phyloP scores from a whole-genome alignment of 768 basidiomycete genomes.

The Thelephora ganbajun region DNA sequence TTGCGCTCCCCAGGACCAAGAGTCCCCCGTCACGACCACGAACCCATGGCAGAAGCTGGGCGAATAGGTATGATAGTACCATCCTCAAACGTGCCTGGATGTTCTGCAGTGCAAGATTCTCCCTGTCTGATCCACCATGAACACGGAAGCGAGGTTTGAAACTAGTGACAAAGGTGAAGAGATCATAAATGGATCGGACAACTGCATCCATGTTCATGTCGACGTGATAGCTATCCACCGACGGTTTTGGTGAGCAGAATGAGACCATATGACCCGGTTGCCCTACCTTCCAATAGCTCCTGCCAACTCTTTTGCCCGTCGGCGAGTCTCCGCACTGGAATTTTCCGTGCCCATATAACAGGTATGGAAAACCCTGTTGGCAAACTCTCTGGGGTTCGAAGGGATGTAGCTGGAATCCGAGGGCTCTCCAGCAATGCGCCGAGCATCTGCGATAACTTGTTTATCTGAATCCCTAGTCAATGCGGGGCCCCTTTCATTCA shows the following conservation, averaged over 20 bases:
- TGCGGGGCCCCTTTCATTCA: background rate
- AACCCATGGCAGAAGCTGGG: constrained; percentile 88
- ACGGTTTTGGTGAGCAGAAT: background rate
- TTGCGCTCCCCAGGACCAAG: constrained; percentile 93
- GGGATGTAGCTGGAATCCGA: constrained; percentile 76
- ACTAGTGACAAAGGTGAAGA: constrained; percentile 77
- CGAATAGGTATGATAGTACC: constrained; percentile 91
- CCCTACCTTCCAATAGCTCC: constrained; percentile 79
- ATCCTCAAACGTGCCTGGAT: constrained; percentile 93
- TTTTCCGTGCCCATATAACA: constrained; percentile 99
- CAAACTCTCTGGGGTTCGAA: constrained; percentile 77
- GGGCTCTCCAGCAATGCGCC: constrained; percentile 77
- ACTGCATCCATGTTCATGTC: constrained; percentile 94
- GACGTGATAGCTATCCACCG: constrained; percentile 63
- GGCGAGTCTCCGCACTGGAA: constrained; percentile 75
- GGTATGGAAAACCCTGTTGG: constrained; percentile 82
- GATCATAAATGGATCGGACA: constrained; percentile 67
- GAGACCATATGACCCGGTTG: background rate
- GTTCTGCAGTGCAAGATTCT: constrained; percentile 95
- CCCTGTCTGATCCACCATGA: constrained; percentile 75
- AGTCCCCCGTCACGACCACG: constrained; percentile 74
- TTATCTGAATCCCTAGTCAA: constrained; percentile 31
- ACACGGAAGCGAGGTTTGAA: constrained; percentile 62
- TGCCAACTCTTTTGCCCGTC: constrained; percentile 76
- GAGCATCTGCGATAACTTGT: constrained; percentile 83